A percentile compares a stretch with the other conserved stretches of the same genome.
Evolutionary conservation across 2,329 filamentous ascomycete species (phyloP).

Genomic region (Penicillium sp.): DNA sequence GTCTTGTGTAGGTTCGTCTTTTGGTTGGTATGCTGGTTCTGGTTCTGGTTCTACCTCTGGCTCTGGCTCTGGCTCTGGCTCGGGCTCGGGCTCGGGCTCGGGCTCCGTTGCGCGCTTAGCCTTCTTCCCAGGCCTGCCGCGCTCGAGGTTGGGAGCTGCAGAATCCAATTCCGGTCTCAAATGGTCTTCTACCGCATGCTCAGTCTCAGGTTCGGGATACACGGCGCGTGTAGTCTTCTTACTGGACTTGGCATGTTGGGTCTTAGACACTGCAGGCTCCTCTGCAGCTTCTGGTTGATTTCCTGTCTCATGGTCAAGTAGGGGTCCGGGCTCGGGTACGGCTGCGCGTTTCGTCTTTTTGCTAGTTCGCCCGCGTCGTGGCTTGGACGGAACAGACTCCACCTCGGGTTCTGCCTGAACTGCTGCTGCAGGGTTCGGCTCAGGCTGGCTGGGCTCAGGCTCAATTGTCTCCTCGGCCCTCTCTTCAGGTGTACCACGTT

Average conservation of each 20-base stretch:
- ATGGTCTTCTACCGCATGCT: not conserved
- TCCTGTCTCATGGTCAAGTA: slow-evolving; percentile 4
- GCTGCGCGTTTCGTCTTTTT: slow-evolving; percentile 10
- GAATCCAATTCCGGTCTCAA: not conserved
- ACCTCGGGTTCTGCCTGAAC: not conserved
- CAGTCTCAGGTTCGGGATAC: slow-evolving; percentile 8
- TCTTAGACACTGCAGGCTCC: slow-evolving; percentile 4
- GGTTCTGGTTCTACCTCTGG: too few relatives aligned
- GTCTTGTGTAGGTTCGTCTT: too few relatives aligned
- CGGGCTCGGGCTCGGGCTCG: slow-evolving; percentile 4
- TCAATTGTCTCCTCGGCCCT: slow-evolving; percentile 3
- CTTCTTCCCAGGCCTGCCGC: slow-evolving; percentile 11
- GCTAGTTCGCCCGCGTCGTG: slow-evolving; percentile 3
- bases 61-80: too few relatives aligned
- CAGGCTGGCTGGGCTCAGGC: slow-evolving; percentile 7
- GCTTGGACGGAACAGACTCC: slow-evolving; percentile 3
- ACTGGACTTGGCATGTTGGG: slow-evolving; percentile 1
- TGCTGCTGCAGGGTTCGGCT: not conserved
- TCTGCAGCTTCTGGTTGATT: not conserved
- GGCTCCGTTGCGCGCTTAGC: not conserved
- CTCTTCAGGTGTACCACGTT: slow-evolving; percentile 7
- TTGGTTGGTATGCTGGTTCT: too few relatives aligned
- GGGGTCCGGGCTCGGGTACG: too few relatives aligned
- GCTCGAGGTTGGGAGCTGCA: slow-evolving; percentile 1
- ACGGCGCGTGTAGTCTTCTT: slow-evolving; percentile 7